Evolutionary conservation across 116 monocot genomes (phyloP).

Genomic region (Zostera marina): DNA sequence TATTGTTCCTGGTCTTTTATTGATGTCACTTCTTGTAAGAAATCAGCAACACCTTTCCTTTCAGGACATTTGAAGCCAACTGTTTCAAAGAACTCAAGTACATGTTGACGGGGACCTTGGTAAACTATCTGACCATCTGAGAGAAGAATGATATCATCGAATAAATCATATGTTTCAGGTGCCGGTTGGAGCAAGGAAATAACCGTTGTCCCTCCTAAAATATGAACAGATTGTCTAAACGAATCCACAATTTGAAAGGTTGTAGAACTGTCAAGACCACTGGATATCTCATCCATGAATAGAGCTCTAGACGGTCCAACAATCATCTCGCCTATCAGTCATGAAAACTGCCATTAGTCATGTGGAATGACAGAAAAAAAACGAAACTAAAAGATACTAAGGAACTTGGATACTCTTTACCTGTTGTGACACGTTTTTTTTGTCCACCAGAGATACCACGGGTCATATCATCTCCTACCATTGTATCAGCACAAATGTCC

Average conservation of each 20-base stretch:
- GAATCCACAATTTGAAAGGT: conserved; percentile 25
- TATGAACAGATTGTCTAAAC: conserved; percentile 24
- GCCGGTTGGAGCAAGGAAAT: conserved; percentile 30
- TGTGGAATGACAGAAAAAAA: background rate
- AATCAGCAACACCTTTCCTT: conserved; percentile 54
- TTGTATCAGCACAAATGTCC: conserved; percentile 59
- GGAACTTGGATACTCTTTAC: conserved; percentile 9
- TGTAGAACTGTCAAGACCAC: conserved; percentile 34
- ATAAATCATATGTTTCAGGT: conserved; percentile 25
- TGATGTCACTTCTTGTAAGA: conserved; percentile 45
- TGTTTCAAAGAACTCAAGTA: conserved; percentile 65
- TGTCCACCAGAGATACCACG: conserved; percentile 71
- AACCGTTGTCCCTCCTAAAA: conserved; percentile 16
- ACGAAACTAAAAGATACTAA: background rate
- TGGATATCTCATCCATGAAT: conserved; percentile 31
- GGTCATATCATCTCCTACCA: conserved; percentile 57
- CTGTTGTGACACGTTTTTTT: conserved; percentile 62
- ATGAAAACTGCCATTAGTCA: background rate
- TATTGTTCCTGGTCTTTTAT: conserved; percentile 75
- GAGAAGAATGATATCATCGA: conserved; percentile 27
- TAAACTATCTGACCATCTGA: conserved; percentile 86
- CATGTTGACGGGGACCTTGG: conserved; percentile 68
- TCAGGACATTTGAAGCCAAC: conserved; percentile 88
- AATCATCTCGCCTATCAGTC: conserved; percentile 23
- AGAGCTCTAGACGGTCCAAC: conserved; percentile 26